Evolutionary conservation across 305 asterid species (phyloP).

Genomic region (Petunia hybrid): DNA sequence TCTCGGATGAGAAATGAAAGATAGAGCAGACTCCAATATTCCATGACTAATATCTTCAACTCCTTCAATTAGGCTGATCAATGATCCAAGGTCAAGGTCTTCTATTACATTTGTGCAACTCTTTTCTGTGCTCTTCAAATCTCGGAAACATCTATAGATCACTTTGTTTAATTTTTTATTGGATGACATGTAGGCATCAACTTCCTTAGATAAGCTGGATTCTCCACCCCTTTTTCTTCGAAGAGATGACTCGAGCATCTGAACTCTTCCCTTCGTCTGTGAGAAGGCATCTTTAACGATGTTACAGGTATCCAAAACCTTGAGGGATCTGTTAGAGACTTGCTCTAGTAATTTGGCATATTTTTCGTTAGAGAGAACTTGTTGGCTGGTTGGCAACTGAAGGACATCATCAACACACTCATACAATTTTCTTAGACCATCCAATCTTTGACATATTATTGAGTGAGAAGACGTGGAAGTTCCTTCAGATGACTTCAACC

Average conservation of each 20-base stretch:
- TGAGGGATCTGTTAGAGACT: conserved; percentile 36
- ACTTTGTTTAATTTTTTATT: conserved; percentile 8
- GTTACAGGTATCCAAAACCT: background rate
- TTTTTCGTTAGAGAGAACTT: background rate
- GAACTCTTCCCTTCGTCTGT: conserved; percentile 41
- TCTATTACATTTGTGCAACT: background rate
- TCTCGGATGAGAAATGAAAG: background rate
- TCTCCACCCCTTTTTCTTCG: conserved; percentile 13
- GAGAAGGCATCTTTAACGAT: background rate
- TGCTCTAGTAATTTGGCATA: background rate
- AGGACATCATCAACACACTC: conserved; percentile 10
- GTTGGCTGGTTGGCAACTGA: conserved; percentile 14
- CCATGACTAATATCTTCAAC: conserved; percentile 40
- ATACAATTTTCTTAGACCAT: conserved; percentile 5
- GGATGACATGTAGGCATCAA: conserved; percentile 5
- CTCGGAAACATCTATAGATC: background rate
- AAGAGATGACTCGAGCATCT: conserved; percentile 20
- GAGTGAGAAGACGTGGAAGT: conserved; percentile 9
- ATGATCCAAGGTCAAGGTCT: background rate
- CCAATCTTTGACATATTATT: background rate
- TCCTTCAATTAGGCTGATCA: conserved; percentile 42
- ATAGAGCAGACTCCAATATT: conserved; percentile 35
- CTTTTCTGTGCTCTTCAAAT: background rate
- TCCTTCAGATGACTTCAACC: conserved; percentile 23
- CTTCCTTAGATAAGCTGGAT: background rate